These are phyloP conservation scores for Fusarium incarnatum DNA, from an alignment of 2,329 filamentous ascomycete species.

Conservation along the genomic window DNA sequence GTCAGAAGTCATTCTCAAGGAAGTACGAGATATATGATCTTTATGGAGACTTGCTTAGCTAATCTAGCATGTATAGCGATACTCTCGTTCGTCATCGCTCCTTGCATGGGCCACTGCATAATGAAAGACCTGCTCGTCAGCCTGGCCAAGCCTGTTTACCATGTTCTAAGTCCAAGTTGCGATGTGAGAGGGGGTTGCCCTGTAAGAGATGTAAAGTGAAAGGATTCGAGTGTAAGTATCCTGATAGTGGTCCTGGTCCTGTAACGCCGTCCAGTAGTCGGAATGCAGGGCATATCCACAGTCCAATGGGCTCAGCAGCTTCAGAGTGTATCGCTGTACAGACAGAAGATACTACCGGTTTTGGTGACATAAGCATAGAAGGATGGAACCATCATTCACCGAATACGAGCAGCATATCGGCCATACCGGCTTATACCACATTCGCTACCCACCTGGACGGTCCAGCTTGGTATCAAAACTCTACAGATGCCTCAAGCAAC, in stretches of 20 bases:
- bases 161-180: not conserved
- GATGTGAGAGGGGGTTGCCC: not conserved
- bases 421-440: fast-evolving
- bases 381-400: not conserved
- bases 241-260: fast-evolving
- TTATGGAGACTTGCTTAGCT: too few species aligned
- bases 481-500: not conserved
- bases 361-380: not conserved
- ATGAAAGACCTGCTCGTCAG: not conserved
- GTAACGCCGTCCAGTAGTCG: fast-evolving
- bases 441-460: fast-evolving
- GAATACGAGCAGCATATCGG: not conserved
- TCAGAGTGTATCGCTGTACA: not conserved
- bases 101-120: not conserved
- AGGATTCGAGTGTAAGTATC: fast-evolving
- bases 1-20: not conserved
- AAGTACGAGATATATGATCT: not conserved
- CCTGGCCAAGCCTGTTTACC: not conserved
- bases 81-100: not conserved
- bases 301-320: fast-evolving
- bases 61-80: not conserved
- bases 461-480: not conserved
- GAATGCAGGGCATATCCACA: fast-evolving
- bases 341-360: not conserved
- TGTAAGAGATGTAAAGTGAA: not conserved